phyloP scores from a whole-genome alignment of 78 protist species.

The Planoprotostelium fungivorum region DNA sequence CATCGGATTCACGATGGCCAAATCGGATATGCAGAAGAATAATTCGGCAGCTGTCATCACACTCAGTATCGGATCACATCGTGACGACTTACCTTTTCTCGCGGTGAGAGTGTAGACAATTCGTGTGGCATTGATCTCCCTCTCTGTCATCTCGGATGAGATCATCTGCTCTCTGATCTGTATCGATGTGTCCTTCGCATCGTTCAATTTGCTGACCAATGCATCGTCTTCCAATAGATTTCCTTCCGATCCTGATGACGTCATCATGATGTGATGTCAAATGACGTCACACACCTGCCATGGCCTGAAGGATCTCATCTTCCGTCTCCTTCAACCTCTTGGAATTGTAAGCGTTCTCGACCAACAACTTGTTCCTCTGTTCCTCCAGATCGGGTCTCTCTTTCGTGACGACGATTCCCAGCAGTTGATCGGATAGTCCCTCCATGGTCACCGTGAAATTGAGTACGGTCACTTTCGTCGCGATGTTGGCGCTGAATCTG shows the following conservation, averaged over 20 bases:
- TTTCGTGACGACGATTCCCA: conserved; percentile 65
- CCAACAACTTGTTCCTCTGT: conserved; percentile 32
- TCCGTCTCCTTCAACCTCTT: conserved; percentile 56
- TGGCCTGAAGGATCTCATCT: conserved; percentile 52
- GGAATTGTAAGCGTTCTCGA: conserved; percentile 23
- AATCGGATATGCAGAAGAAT: neutral
- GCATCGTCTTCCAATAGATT: conserved; percentile 22
- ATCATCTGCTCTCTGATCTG: conserved; percentile 52
- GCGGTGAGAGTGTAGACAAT: conserved; percentile 59
- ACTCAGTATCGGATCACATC: neutral
- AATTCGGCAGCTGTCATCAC: neutral
- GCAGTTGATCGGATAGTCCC: conserved; percentile 87
- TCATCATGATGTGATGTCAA: neutral
- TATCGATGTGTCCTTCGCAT: conserved; percentile 31
- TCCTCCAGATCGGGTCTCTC: conserved; percentile 84
- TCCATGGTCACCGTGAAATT: conserved; percentile 79
- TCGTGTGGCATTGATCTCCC: conserved; percentile 21
- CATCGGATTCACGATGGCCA: conserved; percentile 47
- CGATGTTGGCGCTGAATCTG: conserved; percentile 71
- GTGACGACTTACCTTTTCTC: conserved; percentile 4
- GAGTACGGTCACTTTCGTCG: conserved; percentile 76
- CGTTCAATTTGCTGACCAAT: conserved; percentile 16
- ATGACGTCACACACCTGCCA: neutral
- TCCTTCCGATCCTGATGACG: neutral
- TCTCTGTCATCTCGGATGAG: neutral